Conservation (phyloP, 2,329 filamentous ascomycete species). For the Xylariaceae sp. region DNA sequence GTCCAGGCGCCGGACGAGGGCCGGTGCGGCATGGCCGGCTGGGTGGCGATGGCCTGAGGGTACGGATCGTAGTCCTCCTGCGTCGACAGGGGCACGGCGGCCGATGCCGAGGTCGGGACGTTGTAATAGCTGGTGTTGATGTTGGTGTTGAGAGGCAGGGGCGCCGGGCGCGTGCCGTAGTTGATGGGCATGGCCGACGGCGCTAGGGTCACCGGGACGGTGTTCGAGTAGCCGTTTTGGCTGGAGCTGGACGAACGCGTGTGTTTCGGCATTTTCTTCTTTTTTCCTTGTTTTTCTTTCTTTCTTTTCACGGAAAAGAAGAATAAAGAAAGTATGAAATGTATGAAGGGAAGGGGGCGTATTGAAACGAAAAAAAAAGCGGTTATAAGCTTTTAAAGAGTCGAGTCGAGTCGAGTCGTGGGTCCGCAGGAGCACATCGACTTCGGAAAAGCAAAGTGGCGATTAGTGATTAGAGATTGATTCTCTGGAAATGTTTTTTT, state of each 20-base stretch:
- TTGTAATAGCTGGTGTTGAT: conserved; percentile 37
- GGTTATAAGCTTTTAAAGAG: conserved; percentile 15
- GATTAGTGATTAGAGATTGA: conserved; percentile 28
- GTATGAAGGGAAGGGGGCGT: neutral
- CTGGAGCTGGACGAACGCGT: conserved; percentile 37
- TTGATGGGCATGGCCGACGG: conserved; percentile 38
- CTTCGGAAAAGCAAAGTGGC: conserved; percentile 15
- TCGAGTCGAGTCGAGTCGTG: conserved; percentile 3
- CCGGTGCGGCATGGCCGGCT: conserved; percentile 40
- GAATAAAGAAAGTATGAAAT: too few relatives aligned
- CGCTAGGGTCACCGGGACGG: conserved; percentile 37
- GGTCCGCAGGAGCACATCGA: conserved; percentile 16
- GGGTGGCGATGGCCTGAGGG: conserved; percentile 31
- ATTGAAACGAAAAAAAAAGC: conserved; percentile 7
- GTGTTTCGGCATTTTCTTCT: conserved; percentile 41
- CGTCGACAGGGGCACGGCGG: conserved; percentile 32
- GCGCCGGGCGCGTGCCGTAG: conserved; percentile 37
- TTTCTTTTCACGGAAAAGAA: too few relatives aligned
- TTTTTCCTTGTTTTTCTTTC: too few relatives aligned
- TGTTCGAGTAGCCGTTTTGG: conserved; percentile 33
- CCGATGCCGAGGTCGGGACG: conserved; percentile 32
- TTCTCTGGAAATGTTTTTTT: conserved; percentile 8
- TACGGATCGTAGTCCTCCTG: conserved; percentile 38
- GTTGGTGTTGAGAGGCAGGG: conserved; percentile 34
- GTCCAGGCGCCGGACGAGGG: conserved; percentile 66